Base-by-base conservation (phyloP, 179 eudicot genomes). In the Vitellaria paradoxa region DNA sequence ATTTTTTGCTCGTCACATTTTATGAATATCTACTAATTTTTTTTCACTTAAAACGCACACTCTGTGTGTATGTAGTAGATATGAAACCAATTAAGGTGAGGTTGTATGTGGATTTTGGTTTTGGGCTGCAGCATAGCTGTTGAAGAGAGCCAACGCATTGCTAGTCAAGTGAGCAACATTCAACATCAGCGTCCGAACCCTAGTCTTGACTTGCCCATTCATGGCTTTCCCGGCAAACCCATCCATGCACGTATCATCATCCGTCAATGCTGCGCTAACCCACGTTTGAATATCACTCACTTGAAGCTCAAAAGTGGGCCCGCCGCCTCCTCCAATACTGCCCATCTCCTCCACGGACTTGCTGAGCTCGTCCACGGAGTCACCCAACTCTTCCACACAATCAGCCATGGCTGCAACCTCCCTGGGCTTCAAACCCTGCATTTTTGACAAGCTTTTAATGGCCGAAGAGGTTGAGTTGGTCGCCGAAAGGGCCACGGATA, bases 191-290 rank as follows among this genome's bases (percentile, higher is more conserved):
- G 70, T 23, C 70, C 82, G 40, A 4, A 86, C 79, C 6, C 73
- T 65, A 5, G 53, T 60, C 81, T 69, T 85, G 3, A 79, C 84
- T 59, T 76, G 74, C 49, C 85, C 85, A 20, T 77, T 46, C 81
- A 73, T 77, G 7, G 62, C 82, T n/a, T 30, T 57, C 46, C 82
- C 87, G 0, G 10, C 77, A 40, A 86, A 78, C 15, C 60, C 86
- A 6, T 86, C 85, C 82, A 64, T 68, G 78, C 89, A 86, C 12
- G 87, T 80, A 13, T 78, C 83, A 5, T 78, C 84, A 55, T 84
- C 85, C 12, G 91, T 88, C 62, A 88, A 9, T 0, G 89, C 89
- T 0, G 91, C 82, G 74, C 91, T 88, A 0, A 86, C 85, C 89
- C 91, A 88, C 0, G 89, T 88, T 62, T 80, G 77, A 5, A 87